Evolutionary conservation across 2,329 filamentous ascomycete species (phyloP), one percentile per base, ranked within the genome.

Genomic region (Pseudomassariella vexata): DNA sequence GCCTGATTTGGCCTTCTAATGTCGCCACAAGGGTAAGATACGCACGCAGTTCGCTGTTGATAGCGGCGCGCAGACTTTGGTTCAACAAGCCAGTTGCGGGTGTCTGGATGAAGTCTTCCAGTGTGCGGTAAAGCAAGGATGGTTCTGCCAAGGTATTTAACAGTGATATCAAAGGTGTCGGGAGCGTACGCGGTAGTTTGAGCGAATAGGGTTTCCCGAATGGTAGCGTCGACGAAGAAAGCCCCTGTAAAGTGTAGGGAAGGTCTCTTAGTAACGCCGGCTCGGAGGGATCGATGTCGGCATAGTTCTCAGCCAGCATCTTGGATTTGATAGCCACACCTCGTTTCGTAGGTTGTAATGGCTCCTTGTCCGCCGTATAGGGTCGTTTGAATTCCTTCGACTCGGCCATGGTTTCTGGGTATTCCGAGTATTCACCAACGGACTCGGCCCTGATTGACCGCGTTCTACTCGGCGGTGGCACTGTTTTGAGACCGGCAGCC

Each of bases 11-110:
- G 9, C 81, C 85, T 61, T 98, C 92, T 6, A 98, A 63, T 0
- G 89, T 94, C 11, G 92, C 90, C 22, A 98, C 86, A 10, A 98
- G 68, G 24, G 85, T 84, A 17, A 98, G 67, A 52, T 98, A 98
- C 4, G 88, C 87, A 28, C 88, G 79, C 23, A 98, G 68, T 58
- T 98, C 90, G 27, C 76, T 73, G 28, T 80, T 78, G 38, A 98
- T 81, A 18, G 92, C 90, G 18, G 90, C 87, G 16, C 89, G 77
- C 35, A 98, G 68, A 58, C 90, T 96, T 59, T 98, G 92, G 7
- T 82, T 85, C 5, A 98, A 73, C n/a, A 98, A 66, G 0, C 90
- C 89, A 19, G 83, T 81, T 30, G 87, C 83, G 2, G 79, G 78
- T 5, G 82, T 82, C 38, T 94, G 83, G 35, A 90, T 82, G 58